Percentiles rank a stretch among this genome's conserved stretches.
Conservation (phyloP, 2,329 filamentous ascomycete genomes). For the Alternaria postmessia region DNA sequence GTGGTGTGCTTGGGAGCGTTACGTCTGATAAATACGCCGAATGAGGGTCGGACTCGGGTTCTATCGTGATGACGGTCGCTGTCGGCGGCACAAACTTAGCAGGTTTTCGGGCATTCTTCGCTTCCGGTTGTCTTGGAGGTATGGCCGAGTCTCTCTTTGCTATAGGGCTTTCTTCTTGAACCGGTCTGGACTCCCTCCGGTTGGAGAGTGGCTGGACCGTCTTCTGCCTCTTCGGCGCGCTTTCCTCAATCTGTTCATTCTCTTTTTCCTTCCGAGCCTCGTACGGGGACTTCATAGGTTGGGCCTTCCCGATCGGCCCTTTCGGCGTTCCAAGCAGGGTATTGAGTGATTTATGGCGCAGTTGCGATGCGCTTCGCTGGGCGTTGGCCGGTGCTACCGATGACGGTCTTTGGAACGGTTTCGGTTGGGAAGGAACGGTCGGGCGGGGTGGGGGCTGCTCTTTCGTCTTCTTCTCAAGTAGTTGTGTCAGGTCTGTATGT, state of each 20-base stretch:
- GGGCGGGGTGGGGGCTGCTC: slow-evolving; percentile 31
- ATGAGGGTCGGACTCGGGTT: slow-evolving; percentile 43
- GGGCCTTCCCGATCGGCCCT: slow-evolving; percentile 68
- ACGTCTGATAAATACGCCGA: slow-evolving; percentile 32
- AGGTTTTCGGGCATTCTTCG: slow-evolving; percentile 28
- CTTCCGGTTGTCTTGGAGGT: slow-evolving; percentile 35
- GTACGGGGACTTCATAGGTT: slow-evolving; percentile 70
- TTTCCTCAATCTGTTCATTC: slow-evolving; percentile 43
- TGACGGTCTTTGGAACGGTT: slow-evolving; percentile 29
- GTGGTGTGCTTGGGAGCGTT: slow-evolving; percentile 35
- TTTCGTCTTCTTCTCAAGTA: slow-evolving; percentile 74
- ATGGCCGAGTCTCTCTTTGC: slow-evolving; percentile 27
- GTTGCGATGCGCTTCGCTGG: slow-evolving; percentile 45
- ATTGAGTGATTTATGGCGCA: slow-evolving; percentile 67
- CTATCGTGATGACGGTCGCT: slow-evolving; percentile 47
- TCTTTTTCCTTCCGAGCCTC: slow-evolving; percentile 57
- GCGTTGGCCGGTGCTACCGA: slow-evolving; percentile 25
- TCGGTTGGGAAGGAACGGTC: slow-evolving; percentile 25
- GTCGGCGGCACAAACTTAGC: slow-evolving; percentile 29
- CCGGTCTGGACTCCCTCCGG: slow-evolving; percentile 28
- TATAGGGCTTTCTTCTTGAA: slow-evolving; percentile 15
- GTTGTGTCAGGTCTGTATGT: slow-evolving; percentile 78
- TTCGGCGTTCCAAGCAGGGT: slow-evolving; percentile 71
- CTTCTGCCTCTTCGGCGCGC: slow-evolving; percentile 53
- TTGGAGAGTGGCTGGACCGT: slow-evolving; percentile 19